phyloP scores from a whole-genome alignment of 2,329 filamentous ascomycete species.

The Trichoderma breve region DNA sequence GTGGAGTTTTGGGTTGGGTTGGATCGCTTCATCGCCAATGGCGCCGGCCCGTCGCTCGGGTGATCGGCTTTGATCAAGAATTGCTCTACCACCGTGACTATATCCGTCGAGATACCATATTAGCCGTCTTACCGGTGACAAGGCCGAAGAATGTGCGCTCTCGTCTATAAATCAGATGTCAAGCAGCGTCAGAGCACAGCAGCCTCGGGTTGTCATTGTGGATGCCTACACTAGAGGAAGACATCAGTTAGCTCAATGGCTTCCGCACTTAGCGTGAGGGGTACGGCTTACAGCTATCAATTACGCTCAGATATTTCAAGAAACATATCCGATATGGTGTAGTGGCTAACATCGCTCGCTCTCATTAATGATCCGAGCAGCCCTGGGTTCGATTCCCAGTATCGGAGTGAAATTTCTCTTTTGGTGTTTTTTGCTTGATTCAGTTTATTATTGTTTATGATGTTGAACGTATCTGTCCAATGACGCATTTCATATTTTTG shows the following conservation, averaged over 20 bases:
- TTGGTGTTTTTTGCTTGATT: not conserved
- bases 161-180: not conserved
- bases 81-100: not conserved
- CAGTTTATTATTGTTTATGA: not conserved
- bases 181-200: not conserved
- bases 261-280: not conserved
- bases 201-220: not conserved
- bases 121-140: not conserved
- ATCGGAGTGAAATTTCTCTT: constrained; percentile 12
- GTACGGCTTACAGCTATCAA: not conserved
- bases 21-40: constrained; percentile 10
- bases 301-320: not conserved
- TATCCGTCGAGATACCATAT: no score
- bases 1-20: not conserved
- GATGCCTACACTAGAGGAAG: not conserved
- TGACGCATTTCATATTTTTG: not conserved
- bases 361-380: constrained; percentile 21
- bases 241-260: not conserved
- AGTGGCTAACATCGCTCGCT: constrained; percentile 39
- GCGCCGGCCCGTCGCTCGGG: constrained; percentile 6
- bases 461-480: not conserved
- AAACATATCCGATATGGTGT: constrained; percentile 34
- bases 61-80: not conserved
- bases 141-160: no score
- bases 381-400: constrained; percentile 24